Percentiles rank a stretch among this genome's conserved stretches.
phyloP scores from a whole-genome alignment of 164 flowering plant species.

The Dillenia suffruticosa region DNA sequence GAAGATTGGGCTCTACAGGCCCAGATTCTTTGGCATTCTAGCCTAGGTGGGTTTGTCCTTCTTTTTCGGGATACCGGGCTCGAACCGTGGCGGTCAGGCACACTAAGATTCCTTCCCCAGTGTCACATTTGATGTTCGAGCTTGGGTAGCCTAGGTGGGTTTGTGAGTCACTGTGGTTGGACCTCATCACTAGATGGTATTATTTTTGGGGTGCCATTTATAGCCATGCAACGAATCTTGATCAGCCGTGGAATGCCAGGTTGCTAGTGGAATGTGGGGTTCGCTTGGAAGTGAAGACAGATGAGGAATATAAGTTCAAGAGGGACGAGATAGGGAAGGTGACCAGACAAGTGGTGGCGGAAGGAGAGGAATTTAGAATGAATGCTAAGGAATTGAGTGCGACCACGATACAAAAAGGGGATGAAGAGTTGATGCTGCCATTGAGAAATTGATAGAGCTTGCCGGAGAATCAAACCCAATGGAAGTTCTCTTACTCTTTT shows the following conservation, averaged over 20 bases:
- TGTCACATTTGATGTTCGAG: too few species aligned
- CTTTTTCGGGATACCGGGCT: too few species aligned
- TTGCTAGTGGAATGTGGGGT: conserved; percentile 32
- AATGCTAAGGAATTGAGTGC: conserved; percentile 18
- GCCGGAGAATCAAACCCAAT: too few species aligned
- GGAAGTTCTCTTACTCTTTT: too few species aligned
- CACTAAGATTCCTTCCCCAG: too few species aligned
- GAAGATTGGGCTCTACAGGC: conserved; percentile 34
- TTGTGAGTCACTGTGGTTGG: conserved; percentile 40
- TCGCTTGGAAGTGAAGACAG: conserved; percentile 25
- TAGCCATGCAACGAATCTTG: conserved; percentile 41
- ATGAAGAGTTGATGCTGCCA: conserved; percentile 17
- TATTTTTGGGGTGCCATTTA: conserved; percentile 28
- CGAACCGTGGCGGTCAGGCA: too few species aligned
- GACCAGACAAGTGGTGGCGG: conserved; percentile 21
- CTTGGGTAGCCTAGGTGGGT: conserved; percentile 27
- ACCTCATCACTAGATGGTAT: conserved; percentile 31
- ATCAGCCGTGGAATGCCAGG: conserved; percentile 39
- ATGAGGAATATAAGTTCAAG: conserved; percentile 9
- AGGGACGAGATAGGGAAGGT: conserved; percentile 22
- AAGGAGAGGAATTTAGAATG: conserved; percentile 11
- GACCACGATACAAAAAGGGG: conserved; percentile 15
- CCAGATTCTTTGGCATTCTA: conserved; percentile 20
- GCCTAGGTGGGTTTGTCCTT: conserved; percentile 31
- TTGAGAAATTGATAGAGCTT: conserved; percentile 11